Evolutionary conservation across 495 filamentous ascomycete genomes (phyloP).

Genomic region (Trichoderma asperelloides): DNA sequence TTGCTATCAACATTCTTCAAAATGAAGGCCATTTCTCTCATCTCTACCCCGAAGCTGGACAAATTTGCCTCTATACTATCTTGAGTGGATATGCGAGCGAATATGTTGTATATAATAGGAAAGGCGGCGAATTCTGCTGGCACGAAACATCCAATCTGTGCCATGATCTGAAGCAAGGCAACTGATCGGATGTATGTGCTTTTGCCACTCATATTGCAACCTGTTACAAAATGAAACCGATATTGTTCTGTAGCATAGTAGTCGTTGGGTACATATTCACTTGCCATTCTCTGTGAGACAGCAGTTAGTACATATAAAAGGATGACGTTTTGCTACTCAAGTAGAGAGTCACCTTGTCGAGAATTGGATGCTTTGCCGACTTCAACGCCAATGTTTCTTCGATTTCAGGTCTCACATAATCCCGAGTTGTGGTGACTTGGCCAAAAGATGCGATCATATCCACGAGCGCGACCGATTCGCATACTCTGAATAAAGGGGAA

Average conservation of each 20-base stretch:
- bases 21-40: slow-evolving; percentile 93
- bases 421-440: slow-evolving; percentile 63
- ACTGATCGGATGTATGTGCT: slow-evolving; percentile 87
- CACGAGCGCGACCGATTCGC: slow-evolving; percentile 79
- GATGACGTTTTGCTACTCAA: neutral
- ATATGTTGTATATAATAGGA: slow-evolving; percentile 71
- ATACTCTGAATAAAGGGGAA: slow-evolving; percentile 62
- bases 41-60: slow-evolving; percentile 88
- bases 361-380: slow-evolving; percentile 73
- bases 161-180: slow-evolving; percentile 81
- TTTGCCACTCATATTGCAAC: slow-evolving; percentile 99
- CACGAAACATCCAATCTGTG: slow-evolving; percentile 86
- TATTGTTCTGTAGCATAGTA: slow-evolving; percentile 69
- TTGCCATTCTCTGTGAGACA: slow-evolving; percentile 27
- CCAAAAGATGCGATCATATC: slow-evolving; percentile 87
- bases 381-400: slow-evolving; percentile 70
- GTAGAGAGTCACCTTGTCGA: slow-evolving; percentile 53
- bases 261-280: slow-evolving; percentile 77
- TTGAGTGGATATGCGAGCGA: slow-evolving; percentile 76
- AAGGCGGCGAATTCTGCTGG: slow-evolving; percentile 78
- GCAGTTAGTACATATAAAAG: slow-evolving; percentile 9
- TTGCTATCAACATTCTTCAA: slow-evolving; percentile 64
- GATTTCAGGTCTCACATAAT: slow-evolving; percentile 75
- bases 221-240: slow-evolving; percentile 88
- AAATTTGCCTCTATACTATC: slow-evolving; percentile 87